Conservation (phyloP, 768 basidiomycete species). For the Suillus ampliporus region DNA sequence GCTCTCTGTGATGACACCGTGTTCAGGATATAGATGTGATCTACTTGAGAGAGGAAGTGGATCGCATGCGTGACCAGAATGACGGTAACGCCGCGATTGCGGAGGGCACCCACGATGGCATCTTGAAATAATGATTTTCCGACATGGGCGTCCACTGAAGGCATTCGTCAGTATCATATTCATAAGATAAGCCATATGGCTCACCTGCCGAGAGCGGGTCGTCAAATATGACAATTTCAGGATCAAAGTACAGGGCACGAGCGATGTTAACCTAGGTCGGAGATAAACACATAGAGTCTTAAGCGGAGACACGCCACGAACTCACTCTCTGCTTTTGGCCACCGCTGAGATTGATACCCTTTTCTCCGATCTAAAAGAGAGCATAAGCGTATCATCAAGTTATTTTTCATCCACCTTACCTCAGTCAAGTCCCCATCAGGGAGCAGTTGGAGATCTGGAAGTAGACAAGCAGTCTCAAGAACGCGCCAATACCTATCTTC, state of each 20-base stretch:
- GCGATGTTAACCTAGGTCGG: conserved; percentile 64
- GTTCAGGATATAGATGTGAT: conserved; percentile 54
- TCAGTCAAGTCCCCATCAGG: conserved; percentile 77
- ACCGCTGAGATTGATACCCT: conserved; percentile 69
- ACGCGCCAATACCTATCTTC: conserved; percentile 70
- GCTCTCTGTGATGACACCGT: conserved; percentile 51
- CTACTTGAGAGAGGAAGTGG: conserved; percentile 57
- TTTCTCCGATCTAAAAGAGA: conserved; percentile 64
- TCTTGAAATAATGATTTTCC: conserved; percentile 70
- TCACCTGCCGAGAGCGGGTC: conserved; percentile 68
- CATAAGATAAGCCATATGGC: conserved; percentile 13
- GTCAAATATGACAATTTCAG: conserved; percentile 66
- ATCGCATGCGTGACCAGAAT: conserved; percentile 61
- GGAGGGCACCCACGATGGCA: conserved; percentile 59
- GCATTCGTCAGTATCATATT: background rate
- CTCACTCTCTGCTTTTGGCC: conserved; percentile 67
- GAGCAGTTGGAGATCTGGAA: conserved; percentile 67
- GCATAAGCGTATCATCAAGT: background rate
- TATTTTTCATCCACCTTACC: conserved; percentile 40
- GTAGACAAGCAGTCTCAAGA: conserved; percentile 60
- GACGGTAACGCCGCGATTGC: conserved; percentile 53
- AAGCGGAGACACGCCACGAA: background rate
- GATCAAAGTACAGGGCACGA: conserved; percentile 67
- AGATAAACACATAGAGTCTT: background rate
- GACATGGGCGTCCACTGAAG: conserved; percentile 75